Evolutionary conservation across 208 protist genomes (phyloP).

Genomic region (Wallacemonas collosoma): DNA sequence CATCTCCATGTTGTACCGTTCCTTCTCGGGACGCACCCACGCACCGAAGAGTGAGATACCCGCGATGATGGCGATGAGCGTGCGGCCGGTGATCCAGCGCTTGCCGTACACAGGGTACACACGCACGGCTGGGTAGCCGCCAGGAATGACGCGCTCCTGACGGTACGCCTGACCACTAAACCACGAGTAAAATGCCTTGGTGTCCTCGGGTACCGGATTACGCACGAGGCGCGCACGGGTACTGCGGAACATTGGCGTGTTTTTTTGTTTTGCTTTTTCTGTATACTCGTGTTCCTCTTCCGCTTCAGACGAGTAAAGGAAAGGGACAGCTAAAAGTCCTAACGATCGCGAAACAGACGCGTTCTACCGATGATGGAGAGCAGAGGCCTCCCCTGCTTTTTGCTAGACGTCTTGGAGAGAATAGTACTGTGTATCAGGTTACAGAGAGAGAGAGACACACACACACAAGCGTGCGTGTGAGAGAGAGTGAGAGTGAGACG

Average conservation of each 20-base stretch:
- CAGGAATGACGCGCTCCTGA: constrained; percentile 86
- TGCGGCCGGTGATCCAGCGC: constrained; percentile 89
- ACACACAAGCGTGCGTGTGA: no score
- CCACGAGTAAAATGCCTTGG: constrained; percentile 90
- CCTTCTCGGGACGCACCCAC: constrained; percentile 83
- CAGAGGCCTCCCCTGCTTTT: background rate
- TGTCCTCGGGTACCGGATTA: constrained; percentile 86
- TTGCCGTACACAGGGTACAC: constrained; percentile 92
- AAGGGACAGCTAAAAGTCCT: background rate
- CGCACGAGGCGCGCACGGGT: constrained; percentile 67
- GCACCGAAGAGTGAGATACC: constrained; percentile 88
- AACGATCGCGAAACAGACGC: background rate
- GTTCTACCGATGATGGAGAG: background rate
- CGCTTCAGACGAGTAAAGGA: background rate
- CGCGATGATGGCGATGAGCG: constrained; percentile 80
- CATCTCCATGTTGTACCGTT: constrained; percentile 92
- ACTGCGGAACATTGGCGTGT: constrained; percentile 47
- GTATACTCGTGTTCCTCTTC: constrained; percentile 2
- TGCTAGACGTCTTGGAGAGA: background rate
- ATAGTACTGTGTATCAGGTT: background rate
- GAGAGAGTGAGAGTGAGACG: no score
- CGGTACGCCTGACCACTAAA: constrained; percentile 91
- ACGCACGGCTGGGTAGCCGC: constrained; percentile 83
- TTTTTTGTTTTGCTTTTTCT: background rate
- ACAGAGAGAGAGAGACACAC: background rate